Evolutionary conservation across 805 yeast species (phyloP), one percentile per base, ranked within the genome.

Genomic region (Candida maesae): DNA sequence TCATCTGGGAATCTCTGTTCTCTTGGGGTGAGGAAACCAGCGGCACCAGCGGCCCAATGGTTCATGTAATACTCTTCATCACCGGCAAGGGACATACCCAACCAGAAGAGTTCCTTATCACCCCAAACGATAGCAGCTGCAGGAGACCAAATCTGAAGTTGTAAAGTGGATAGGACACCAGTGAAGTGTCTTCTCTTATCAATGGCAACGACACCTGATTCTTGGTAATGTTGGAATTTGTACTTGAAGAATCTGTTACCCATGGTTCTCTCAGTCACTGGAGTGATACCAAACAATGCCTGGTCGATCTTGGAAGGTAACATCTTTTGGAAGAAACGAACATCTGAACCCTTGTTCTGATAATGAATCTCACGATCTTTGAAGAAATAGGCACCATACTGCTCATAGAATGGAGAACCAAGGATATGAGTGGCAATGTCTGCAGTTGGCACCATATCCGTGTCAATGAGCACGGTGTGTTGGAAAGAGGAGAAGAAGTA

Each of bases 71-170:
- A 78, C 16, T 62, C 56, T 42, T 76, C 79, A 53, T 78, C 76
- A 11, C 85, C 81, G 41, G 68, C 66, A 42, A 72, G 58, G 20
- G 73, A 69, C 58, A 76, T 64, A 3, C 81, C 81, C 16, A 81
- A 55, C 87, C 87, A 81, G 49, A 78, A 74, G 48, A 79, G 63
- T 52, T 81, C 87, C 46, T 80, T 79, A 48, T 81, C 86, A 15
- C 86, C 85, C 73, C 81, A 79, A 9, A 77, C 66, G 10, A 76
- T 71, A 1, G 71, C 63, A 1, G 66, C 57, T 14, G 69, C 65
- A 10, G 70, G 60, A 27, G 61, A 57, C 60, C 68, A 69, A 15
- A 68, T 49, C 42, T 66, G 67, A 38, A 70, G 39, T 29, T 64
- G 61, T 2, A 65, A 45, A 0, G 76, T 62, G 42, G 72, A 61